These are phyloP conservation scores for Heliosperma pusillum DNA, from an alignment of 148 eudicot species.

Conservation along the genomic window DNA sequence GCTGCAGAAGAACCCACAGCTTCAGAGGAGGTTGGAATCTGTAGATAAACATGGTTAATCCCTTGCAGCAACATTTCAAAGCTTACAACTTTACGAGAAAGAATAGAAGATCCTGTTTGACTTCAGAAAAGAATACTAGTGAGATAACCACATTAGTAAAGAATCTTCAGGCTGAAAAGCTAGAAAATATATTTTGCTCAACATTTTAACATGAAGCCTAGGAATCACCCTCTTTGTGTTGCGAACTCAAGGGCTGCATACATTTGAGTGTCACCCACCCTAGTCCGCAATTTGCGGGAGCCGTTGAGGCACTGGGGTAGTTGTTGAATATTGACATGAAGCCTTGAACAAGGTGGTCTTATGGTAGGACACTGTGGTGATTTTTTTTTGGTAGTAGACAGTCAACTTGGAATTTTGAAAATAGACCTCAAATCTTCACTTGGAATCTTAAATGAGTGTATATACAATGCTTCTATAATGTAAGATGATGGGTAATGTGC, in stretches of 20 bases:
- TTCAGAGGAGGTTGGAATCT: slow-evolving; percentile 83
- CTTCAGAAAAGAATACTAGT: slow-evolving; percentile 1
- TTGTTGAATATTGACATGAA: not conserved
- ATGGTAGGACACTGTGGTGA: not conserved
- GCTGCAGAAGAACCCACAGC: slow-evolving; percentile 48
- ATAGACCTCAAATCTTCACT: not conserved
- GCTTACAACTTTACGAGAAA: not conserved
- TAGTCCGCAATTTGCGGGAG: too few relatives aligned
- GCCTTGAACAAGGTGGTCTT: not conserved
- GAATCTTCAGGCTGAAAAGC: not conserved
- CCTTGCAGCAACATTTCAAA: slow-evolving; percentile 5
- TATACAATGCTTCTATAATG: not conserved
- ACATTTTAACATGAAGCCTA: too few relatives aligned
- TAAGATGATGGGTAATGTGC: not conserved
- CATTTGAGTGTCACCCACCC: too few relatives aligned
- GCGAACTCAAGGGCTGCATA: too few relatives aligned
- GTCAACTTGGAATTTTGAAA: not conserved
- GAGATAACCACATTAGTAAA: not conserved
- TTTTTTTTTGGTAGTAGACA: not conserved
- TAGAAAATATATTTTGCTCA: not conserved
- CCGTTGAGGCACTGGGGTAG: too few relatives aligned
- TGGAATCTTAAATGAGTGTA: not conserved
- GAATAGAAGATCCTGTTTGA: not conserved
- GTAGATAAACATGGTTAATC: slow-evolving; percentile 23
- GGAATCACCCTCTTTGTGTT: too few relatives aligned